Conservation (phyloP, 495 filamentous ascomycete genomes). For the Annulohypoxylon nitens region DNA sequence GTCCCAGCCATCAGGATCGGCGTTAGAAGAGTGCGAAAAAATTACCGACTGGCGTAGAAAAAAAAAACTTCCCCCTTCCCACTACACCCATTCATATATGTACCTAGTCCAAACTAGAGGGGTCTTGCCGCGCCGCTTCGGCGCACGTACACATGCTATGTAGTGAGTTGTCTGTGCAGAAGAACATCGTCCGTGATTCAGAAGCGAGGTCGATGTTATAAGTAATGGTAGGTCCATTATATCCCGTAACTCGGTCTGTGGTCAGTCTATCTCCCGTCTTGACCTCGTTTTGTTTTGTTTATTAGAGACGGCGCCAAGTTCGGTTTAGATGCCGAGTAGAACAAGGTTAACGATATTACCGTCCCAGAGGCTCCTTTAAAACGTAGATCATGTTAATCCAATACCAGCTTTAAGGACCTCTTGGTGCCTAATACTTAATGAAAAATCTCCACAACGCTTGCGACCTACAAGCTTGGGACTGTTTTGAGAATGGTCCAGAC, state of each 20-base stretch:
- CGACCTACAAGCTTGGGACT: constrained; percentile 33
- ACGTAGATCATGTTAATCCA: constrained; percentile 41
- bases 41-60: constrained; percentile 11
- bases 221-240: constrained; percentile 2
- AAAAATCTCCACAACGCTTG: constrained; percentile 44
- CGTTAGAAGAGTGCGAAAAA: neutral
- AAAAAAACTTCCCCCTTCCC: constrained; percentile 11
- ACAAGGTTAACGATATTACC: constrained; percentile 38
- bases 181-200: constrained; percentile 1
- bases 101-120: constrained; percentile 20
- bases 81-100: neutral
- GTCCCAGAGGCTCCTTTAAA: constrained; percentile 36
- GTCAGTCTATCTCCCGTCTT: constrained; percentile 3
- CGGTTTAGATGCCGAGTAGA: constrained; percentile 38
- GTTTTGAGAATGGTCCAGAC: constrained; percentile 44
- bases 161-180: constrained; percentile 18
- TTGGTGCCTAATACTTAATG: constrained; percentile 43
- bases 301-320: constrained; percentile 10
- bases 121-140: constrained; percentile 9
- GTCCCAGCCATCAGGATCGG: constrained; percentile 16
- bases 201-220: neutral
- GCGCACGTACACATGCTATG: constrained; percentile 14
- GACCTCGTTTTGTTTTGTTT: constrained; percentile 14
- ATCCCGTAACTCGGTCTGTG: neutral
- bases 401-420: constrained; percentile 31